A percentile compares a stretch with the other conserved stretches of the same genome.
Conservation (phyloP, 139 green algal species). For the Raphidocelis subcapitata region DNA sequence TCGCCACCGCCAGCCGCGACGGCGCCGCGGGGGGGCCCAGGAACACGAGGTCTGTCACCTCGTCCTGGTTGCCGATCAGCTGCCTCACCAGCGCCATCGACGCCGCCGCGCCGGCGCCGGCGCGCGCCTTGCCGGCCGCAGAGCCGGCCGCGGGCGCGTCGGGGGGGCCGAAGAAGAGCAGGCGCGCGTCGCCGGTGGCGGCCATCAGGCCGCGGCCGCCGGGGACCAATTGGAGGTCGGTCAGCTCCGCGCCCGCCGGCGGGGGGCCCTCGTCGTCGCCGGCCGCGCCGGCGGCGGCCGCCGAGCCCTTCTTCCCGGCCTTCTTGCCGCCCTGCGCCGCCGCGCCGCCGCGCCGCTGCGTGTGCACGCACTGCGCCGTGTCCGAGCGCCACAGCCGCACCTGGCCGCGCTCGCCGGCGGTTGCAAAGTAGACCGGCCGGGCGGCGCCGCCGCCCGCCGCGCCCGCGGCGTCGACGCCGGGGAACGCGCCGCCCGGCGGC, state of each 20-base stretch:
- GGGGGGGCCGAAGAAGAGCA: slow-evolving; percentile 62
- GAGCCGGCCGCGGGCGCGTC: background rate
- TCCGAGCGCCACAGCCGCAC: slow-evolving; percentile 75
- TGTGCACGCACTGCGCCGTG: slow-evolving; percentile 60
- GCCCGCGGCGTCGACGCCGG: slow-evolving; percentile 35
- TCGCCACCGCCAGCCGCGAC: slow-evolving; percentile 71
- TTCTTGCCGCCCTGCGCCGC: background rate
- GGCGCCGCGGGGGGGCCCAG: slow-evolving; percentile 45
- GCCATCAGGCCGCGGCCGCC: slow-evolving; percentile 56
- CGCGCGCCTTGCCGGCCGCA: background rate
- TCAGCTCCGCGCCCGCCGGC: slow-evolving; percentile 44
- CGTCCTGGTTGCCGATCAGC: slow-evolving; percentile 91
- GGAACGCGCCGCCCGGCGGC: slow-evolving; percentile 40
- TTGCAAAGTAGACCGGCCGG: slow-evolving; percentile 67
- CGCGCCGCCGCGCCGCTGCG: slow-evolving; percentile 11
- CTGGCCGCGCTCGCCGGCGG: slow-evolving; percentile 75
- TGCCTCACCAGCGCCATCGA: slow-evolving; percentile 53
- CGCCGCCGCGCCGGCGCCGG: background rate
- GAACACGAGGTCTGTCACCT: slow-evolving; percentile 90
- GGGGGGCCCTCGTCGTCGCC: slow-evolving; percentile 1
- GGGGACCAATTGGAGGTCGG: slow-evolving; percentile 56
- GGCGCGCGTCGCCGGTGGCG: slow-evolving; percentile 74
- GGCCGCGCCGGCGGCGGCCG: slow-evolving; percentile 26
- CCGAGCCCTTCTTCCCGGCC: background rate
- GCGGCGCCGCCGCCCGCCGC: background rate